Evolutionary conservation across 495 filamentous ascomycete species (phyloP).

Genomic region (Aspergillus kassunensis): DNA sequence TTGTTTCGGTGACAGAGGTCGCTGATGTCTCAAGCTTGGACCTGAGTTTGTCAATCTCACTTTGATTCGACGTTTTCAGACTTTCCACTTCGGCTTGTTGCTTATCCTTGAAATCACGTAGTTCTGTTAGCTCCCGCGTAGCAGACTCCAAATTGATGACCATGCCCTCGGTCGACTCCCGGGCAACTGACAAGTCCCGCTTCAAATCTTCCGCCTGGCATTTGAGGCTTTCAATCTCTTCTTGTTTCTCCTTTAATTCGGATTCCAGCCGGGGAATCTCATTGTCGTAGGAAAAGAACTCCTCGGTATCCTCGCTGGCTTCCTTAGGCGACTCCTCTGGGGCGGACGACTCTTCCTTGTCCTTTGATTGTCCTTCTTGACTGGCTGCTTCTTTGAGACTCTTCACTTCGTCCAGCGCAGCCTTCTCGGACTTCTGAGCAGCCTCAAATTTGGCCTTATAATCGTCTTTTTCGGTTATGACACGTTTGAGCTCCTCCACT

Average conservation of each 20-base stretch:
- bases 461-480: conserved; percentile 75
- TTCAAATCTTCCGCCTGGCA: conserved; percentile 54
- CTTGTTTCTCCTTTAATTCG: conserved; percentile 57
- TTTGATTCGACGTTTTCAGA: conserved; percentile 28
- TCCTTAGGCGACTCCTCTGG: background rate
- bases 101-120: conserved; percentile 55
- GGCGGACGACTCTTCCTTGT: conserved; percentile 11
- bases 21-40: conserved; percentile 40
- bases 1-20: conserved; percentile 42
- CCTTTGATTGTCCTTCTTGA: conserved; percentile 18
- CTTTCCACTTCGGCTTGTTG: conserved; percentile 45
- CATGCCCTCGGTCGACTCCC: conserved; percentile 63
- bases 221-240: conserved; percentile 64
- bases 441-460: conserved; percentile 72
- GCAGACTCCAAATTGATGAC: conserved; percentile 58
- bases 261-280: conserved; percentile 65
- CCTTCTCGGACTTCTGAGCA: conserved; percentile 60
- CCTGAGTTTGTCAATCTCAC: conserved; percentile 40
- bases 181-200: conserved; percentile 50
- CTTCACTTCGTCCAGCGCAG: conserved; percentile 49
- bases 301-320: conserved; percentile 54
- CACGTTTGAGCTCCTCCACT: conserved; percentile 85
- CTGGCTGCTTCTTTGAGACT: conserved; percentile 43
- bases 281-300: conserved; percentile 85
- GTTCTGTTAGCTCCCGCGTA: conserved; percentile 53